phyloP scores from a whole-genome alignment of 2,329 filamentous ascomycete genomes.

The Pezicula carpinea region DNA sequence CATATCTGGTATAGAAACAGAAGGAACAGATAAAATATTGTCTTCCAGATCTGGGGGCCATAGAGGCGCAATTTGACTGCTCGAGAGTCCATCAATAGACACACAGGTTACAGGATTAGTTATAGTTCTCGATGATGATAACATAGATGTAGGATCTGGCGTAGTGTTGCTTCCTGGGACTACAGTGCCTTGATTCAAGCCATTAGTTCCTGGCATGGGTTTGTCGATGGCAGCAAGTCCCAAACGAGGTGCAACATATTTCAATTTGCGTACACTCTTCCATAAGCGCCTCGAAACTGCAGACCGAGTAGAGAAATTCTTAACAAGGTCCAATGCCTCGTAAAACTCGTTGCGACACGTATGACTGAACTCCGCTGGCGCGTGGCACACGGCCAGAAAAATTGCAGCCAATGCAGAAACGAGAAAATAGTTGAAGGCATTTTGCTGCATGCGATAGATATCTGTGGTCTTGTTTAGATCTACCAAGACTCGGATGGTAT shows the following conservation, averaged over 20 bases:
- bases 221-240: conserved; percentile 31
- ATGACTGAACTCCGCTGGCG: conserved; percentile 65
- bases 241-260: conserved; percentile 64
- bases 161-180: not conserved
- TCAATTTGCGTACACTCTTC: conserved; percentile 65
- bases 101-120: too few species aligned
- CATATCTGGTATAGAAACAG: not conserved
- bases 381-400: conserved; percentile 72
- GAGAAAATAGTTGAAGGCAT: conserved; percentile 78
- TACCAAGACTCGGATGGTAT: conserved; percentile 68
- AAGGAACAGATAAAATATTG: not conserved
- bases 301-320: conserved; percentile 65
- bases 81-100: too few species aligned
- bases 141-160: not conserved
- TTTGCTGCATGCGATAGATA: conserved; percentile 66
- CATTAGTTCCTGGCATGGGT: not conserved
- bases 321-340: conserved; percentile 69
- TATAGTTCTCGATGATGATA: not conserved
- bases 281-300: conserved; percentile 70
- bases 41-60: not conserved
- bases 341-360: conserved; percentile 73
- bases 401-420: conserved; percentile 70
- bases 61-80: not conserved
- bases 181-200: not conserved
- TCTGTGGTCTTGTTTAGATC: conserved; percentile 68